phyloP scores from a whole-genome alignment of 164 flowering plant genomes.

The Houttuynia cordata region DNA sequence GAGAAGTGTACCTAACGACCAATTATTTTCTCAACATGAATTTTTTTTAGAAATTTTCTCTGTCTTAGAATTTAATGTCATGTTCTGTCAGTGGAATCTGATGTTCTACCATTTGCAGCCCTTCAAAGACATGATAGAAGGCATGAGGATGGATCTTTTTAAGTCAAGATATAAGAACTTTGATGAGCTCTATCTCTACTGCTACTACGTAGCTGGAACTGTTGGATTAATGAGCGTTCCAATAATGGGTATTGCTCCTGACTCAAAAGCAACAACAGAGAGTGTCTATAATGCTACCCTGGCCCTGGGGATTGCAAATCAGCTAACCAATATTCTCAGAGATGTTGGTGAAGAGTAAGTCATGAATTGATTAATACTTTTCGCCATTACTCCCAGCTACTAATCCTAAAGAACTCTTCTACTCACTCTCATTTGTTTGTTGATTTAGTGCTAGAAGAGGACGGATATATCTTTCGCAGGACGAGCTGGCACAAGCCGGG shows the following conservation, averaged over 20 bases:
- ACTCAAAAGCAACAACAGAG: constrained; percentile 58
- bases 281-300: constrained; percentile 69
- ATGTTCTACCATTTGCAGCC: constrained; percentile 36
- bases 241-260: constrained; percentile 76
- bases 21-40: background rate
- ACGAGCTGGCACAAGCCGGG: constrained; percentile 69
- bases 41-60: too few species aligned
- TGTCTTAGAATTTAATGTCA: background rate
- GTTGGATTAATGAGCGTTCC: constrained; percentile 91
- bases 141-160: constrained; percentile 76
- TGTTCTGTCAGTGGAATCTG: background rate
- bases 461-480: constrained; percentile 70
- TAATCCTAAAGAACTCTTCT: background rate
- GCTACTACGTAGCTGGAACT: constrained; percentile 88
- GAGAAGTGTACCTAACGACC: background rate
- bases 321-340: constrained; percentile 78
- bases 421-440: background rate
- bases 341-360: constrained; percentile 97
- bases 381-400: background rate
- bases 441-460: constrained; percentile 62
- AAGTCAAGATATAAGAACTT: constrained; percentile 81
- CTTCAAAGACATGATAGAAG: constrained; percentile 87
- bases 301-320: constrained; percentile 75
- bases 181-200: constrained; percentile 75
- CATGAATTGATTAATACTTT: too few species aligned